Evolutionary conservation across 2,329 filamentous ascomycete genomes (phyloP), one percentile per base, ranked within the genome.

Genomic region (Pseudofabraea citricarpa): DNA sequence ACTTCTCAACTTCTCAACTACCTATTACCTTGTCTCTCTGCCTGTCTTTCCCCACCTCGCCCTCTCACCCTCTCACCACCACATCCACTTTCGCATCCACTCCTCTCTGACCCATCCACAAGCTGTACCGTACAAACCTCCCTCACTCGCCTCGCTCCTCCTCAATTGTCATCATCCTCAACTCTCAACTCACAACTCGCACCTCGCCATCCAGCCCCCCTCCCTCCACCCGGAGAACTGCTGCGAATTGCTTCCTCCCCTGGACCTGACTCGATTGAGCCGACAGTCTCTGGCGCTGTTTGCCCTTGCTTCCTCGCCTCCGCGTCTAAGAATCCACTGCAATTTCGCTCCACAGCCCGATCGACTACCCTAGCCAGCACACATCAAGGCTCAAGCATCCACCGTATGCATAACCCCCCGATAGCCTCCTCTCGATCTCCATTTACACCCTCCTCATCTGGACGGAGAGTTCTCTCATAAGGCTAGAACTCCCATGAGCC

Each of bases 271-370:
- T n/a, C n/a, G n/a, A n/a, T n/a, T n/a, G n/a, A n/a, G n/a, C n/a
- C n/a, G n/a, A n/a, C n/a, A n/a, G n/a, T n/a, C n/a, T n/a, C 41
- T 40, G 36, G 23, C 41, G 39, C 35, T 43, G 38, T 43, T 39
- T 44, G 44, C 56, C 57, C 55, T 58, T 58, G 49, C 52, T 43
- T 58, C 49, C 46, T 47, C 48, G 37, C 37, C 40, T 45, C 41
- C 49, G 44, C n/a, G 40, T 41, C 45, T 41, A 38, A 54, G 50
- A 58, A 55, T 56, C 57, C 55, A 56, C 54, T 48, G 44, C 44
- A 58, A 58, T 59, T 41, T 59, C 54, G 56, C 56, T 59, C 57
- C 56, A 59, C 56, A 56, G 54, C 53, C 50, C 53, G 47, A 56
- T 56, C 52, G n/a, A n/a, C n/a, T 45, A 41, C 49, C 56, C 52